Base-by-base conservation (phyloP, 345 rosid genomes). In the Aegle marmelos region DNA sequence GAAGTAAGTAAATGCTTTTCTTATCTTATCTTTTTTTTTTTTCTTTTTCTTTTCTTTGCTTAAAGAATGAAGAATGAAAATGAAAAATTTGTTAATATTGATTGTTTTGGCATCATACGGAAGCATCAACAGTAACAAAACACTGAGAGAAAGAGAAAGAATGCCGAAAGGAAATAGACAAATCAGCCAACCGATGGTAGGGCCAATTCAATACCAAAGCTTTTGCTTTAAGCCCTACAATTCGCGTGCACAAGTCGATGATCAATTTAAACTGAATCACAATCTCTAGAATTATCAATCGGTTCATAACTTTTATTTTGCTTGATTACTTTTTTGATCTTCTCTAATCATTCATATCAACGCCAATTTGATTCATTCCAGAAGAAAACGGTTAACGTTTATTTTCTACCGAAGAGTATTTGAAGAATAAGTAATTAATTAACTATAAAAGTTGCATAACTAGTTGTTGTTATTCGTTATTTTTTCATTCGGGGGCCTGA, bases 191-290 rank as follows among this genome's bases (percentile, higher is more conserved):
- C 60, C 68, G 34, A 59, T 58, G 79, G 83, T 82, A 78, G 85
- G 82, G 79, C 78, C 85, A 50, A 53, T 53, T 53, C 22, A 27
- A 59, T 8, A 53, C 74, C 84, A 62, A 31, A 68, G 67, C 34
- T 22, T 33, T 66, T 78, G 58, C 84, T 76, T 82, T 76, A 53
- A 50, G 68, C 48, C 58, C 31, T 70, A 74, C 21, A 34, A 25
- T 31, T 39, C 54, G 19, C 24, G 59, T 68, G 16, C 58, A 67
- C 14, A 5, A 14, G 67, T 57, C 67, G 24, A 28, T 67, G 63
- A 27, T 37, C 24, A 22, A 33, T 45, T 45, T 45, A 45, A 45
- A 45, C 13, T 13, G 50, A 45, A 45, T 45, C 50, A 45, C 50
- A 45, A 3, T 45, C 50, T 11, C 17, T 45, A 45, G 50, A 45